Evolutionary conservation across 352 stramenopile species (phyloP).

Genomic region (Phytophthora pinifolia): DNA sequence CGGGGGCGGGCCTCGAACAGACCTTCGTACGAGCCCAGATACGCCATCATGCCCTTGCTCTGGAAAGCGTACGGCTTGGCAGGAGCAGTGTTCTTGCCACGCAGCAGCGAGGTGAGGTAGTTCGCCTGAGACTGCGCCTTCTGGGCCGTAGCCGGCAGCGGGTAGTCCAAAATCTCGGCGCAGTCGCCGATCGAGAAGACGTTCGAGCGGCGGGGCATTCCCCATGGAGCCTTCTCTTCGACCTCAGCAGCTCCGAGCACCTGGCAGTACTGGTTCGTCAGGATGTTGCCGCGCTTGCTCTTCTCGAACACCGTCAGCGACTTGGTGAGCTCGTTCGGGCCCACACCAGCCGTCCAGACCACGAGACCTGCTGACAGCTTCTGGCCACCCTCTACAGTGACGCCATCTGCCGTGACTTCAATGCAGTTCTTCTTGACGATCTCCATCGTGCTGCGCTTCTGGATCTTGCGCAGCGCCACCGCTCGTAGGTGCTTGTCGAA

Average conservation of each 20-base stretch:
- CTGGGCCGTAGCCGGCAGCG: slow-evolving; percentile 91
- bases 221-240: slow-evolving; percentile 53
- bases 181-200: slow-evolving; percentile 97
- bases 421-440: slow-evolving; percentile 84
- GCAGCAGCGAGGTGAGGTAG: slow-evolving; percentile 61
- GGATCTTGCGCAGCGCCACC: slow-evolving; percentile 77
- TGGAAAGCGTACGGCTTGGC: slow-evolving; percentile 69
- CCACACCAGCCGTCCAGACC: slow-evolving; percentile 79
- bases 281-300: slow-evolving; percentile 78
- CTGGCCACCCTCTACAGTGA: slow-evolving; percentile 62
- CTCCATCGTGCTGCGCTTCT: slow-evolving; percentile 73
- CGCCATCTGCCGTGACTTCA: slow-evolving; percentile 59
- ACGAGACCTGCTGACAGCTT: slow-evolving; percentile 62
- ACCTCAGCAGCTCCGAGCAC: slow-evolving; percentile 66
- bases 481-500: slow-evolving; percentile 71
- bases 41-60: slow-evolving; percentile 94
- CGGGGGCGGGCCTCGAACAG: slow-evolving; percentile 80
- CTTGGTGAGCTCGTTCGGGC: slow-evolving; percentile 80
- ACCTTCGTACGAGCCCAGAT: slow-evolving; percentile 92
- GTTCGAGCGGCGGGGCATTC: slow-evolving; percentile 68
- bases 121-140: slow-evolving; percentile 85
- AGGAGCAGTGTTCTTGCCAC: slow-evolving; percentile 49
- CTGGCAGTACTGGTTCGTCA: slow-evolving; percentile 84
- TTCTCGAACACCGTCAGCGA: slow-evolving; percentile 70
- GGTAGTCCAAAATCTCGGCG: slow-evolving; percentile 82